Evolutionary conservation across 1,139 yeast genomes (phyloP).

Genomic region (Zhuliangozyma blackwelliae): DNA sequence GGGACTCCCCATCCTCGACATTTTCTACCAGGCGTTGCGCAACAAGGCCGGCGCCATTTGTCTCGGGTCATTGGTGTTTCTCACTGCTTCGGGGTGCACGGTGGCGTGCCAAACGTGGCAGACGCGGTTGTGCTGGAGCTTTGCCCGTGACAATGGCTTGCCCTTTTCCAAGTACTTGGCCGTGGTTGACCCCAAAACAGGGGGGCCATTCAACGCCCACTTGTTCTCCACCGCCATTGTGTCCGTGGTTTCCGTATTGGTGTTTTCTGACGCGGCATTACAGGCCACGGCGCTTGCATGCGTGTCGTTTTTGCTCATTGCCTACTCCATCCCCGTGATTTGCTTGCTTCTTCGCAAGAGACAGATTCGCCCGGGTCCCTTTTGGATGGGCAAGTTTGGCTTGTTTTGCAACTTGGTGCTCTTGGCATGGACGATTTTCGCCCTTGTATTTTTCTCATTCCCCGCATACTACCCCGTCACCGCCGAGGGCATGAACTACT

Average conservation of each 20-base stretch:
- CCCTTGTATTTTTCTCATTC: slow-evolving; percentile 61
- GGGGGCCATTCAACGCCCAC: slow-evolving; percentile 45
- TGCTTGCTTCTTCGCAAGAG: slow-evolving; percentile 58
- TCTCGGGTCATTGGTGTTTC: slow-evolving; percentile 29
- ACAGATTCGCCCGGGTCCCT: slow-evolving; percentile 64
- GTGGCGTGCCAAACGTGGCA: slow-evolving; percentile 45
- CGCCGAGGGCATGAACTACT: slow-evolving; percentile 64
- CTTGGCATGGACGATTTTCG: slow-evolving; percentile 56
- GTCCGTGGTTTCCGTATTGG: slow-evolving; percentile 39
- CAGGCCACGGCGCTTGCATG: slow-evolving; percentile 46
- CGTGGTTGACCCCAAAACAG: slow-evolving; percentile 37
- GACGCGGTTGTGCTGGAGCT: slow-evolving; percentile 75
- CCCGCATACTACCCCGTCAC: slow-evolving; percentile 65
- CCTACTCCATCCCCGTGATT: slow-evolving; percentile 39
- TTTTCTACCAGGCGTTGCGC: slow-evolving; percentile 34
- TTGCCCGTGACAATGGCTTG: slow-evolving; percentile 62
- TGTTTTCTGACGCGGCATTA: slow-evolving; percentile 37
- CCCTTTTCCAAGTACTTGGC: slow-evolving; percentile 41
- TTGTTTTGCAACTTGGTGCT: slow-evolving; percentile 50
- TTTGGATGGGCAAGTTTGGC: slow-evolving; percentile 57
- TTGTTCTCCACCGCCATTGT: slow-evolving; percentile 39
- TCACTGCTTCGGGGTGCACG: slow-evolving; percentile 40
- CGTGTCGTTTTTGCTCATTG: slow-evolving; percentile 39
- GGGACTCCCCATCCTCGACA: slow-evolving; percentile 42
- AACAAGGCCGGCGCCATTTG: slow-evolving; percentile 37